Base-by-base conservation (phyloP, 495 filamentous ascomycete species). In the Aspergillus biplanus region DNA sequence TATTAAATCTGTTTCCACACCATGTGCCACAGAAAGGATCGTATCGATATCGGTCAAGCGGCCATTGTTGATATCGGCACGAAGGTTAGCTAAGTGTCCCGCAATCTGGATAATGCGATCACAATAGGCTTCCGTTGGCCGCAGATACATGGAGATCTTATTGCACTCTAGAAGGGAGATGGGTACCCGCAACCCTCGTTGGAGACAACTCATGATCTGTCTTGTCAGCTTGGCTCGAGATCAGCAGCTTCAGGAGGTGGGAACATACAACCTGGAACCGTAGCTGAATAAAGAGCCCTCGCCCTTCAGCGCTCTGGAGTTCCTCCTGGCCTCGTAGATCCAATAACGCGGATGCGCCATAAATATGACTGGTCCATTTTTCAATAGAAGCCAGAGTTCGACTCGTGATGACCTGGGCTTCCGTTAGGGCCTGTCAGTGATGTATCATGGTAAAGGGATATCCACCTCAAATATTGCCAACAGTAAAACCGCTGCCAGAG, bases 351-450 rank as follows among this genome's bases (percentile, higher is more conserved):
- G 79, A 80, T 3, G 86, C 84, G 11, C 87, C 87, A 39, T 78
- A 79, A 60, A 88, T 80, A 70, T 90, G 87, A 52, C 81, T 82
- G 39, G 80, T 82, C 78, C 86, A 90, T 4, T 81, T 81, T n/a
- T 75, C 71, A 31, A 86, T 74, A 32, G 78, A 79, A 46, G 70
- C 68, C 9, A 76, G 73, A 8, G 74, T 69, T 60, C 76, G 73
- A 58, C 82, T 82, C 0, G 80, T 77, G 46, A 87, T 78, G 60
- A 85, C 79, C 77, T 78, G 56, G 27, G 39, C 47, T 65, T 75
- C 63, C 27, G 60, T 65, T 56, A 54, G 21, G 33, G 12, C 5
- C 18, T 49, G 21, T 11, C 21, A 27, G 21, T 27, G 21, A 27
- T 27, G 21, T 1, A 34, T 8, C 9, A 37, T 32, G 6, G 6